phyloP scores from a whole-genome alignment of 768 basidiomycete species.

The Calocybe gangraenosa region DNA sequence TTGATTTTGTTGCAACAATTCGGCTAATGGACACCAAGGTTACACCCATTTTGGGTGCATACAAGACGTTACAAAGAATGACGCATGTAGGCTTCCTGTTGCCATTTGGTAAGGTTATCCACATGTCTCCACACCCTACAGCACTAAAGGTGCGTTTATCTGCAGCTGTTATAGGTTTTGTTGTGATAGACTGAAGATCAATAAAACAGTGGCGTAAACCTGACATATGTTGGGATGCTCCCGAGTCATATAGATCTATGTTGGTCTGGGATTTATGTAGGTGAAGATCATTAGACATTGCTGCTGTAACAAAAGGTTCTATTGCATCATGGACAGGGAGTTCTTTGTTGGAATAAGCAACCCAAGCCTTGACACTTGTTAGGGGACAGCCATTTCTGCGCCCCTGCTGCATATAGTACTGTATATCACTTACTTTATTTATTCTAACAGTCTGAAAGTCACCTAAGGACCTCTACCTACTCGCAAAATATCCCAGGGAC shows the following conservation, averaged over 20 bases:
- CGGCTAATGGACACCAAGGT: conserved; percentile 11
- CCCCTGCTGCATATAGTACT: too few relatives aligned
- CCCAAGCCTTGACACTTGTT: too few relatives aligned
- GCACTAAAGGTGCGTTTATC: conserved; percentile 20
- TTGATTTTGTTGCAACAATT: neutral
- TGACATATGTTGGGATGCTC: conserved; percentile 14
- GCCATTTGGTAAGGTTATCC: conserved; percentile 18
- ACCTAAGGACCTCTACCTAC: too few relatives aligned
- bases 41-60: conserved; percentile 10
- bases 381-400: too few relatives aligned
- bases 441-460: too few relatives aligned
- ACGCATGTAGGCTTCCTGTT: conserved; percentile 7
- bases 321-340: too few relatives aligned
- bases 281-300: too few relatives aligned
- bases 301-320: too few relatives aligned
- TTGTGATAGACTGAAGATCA: conserved; percentile 14
- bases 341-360: too few relatives aligned
- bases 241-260: conserved; percentile 17
- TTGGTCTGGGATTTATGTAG: too few relatives aligned
- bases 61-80: conserved; percentile 13
- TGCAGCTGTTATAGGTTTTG: conserved; percentile 18
- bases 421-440: too few relatives aligned
- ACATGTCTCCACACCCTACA: conserved; percentile 19
- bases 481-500: too few relatives aligned
- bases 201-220: conserved; percentile 13